These are phyloP conservation scores for Scenedesmus sp. DNA, from an alignment of 163 green algal species.

Conservation along the genomic window DNA sequence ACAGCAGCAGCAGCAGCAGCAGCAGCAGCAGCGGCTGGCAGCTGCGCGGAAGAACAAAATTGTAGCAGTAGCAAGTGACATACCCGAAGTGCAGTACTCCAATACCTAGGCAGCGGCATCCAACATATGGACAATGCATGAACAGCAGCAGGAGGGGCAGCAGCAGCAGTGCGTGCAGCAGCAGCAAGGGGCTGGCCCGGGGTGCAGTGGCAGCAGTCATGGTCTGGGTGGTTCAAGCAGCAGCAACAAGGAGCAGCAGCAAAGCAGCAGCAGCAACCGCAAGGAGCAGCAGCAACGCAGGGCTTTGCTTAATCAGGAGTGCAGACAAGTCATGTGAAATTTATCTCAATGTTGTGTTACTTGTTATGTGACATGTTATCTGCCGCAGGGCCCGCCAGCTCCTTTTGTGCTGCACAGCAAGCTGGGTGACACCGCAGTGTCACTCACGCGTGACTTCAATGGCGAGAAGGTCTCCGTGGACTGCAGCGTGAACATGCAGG, in stretches of 20 bases:
- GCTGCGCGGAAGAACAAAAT: background rate
- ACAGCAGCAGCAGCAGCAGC: background rate
- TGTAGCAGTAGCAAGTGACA: background rate
- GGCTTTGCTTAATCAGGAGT: no score
- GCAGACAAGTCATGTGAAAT: no score
- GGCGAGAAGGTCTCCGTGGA: constrained; percentile 48
- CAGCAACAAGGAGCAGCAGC: background rate
- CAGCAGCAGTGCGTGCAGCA: no score
- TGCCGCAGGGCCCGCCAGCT: constrained; percentile 48
- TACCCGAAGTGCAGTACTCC: no score
- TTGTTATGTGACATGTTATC: background rate
- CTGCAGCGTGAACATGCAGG: constrained; percentile 52
- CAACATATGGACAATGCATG: no score
- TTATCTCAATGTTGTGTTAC: background rate
- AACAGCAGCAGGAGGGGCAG: no score
- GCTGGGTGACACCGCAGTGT: constrained; percentile 41
- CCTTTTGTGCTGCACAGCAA: constrained; percentile 48
- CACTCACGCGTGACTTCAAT: constrained; percentile 39
- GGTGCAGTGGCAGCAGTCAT: no score
- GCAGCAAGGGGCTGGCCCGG: no score
- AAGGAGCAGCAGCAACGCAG: no score
- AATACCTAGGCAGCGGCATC: no score
- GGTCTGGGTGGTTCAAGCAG: background rate
- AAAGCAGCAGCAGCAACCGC: background rate
- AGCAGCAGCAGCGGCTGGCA: no score